Evolutionary conservation across 257 asterid species (phyloP).

Genomic region (Plectranthus barbatus): DNA sequence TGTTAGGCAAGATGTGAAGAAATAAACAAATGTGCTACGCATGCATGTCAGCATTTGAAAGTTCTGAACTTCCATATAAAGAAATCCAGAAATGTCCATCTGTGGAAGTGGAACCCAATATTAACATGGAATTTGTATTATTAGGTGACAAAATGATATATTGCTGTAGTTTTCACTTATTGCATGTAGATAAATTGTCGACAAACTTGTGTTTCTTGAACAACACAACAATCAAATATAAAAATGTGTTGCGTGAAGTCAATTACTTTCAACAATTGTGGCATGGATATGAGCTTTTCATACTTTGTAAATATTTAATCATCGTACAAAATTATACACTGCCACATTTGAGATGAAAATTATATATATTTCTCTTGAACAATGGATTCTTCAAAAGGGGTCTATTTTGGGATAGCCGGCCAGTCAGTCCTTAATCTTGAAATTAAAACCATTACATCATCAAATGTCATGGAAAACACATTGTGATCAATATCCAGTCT

Average conservation of each 20-base stretch:
- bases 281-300: no score
- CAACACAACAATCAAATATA: no score
- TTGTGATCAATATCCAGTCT: constrained; percentile 74
- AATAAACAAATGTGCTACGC: no score
- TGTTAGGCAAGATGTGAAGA: no score
- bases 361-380: no score
- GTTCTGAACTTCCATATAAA: background rate
- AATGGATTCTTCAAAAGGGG: constrained; percentile 58
- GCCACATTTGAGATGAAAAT: background rate
- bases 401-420: constrained; percentile 65
- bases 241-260: no score
- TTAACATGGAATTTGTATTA: background rate
- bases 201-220: constrained; percentile 1
- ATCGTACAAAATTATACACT: no score
- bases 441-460: constrained; percentile 59
- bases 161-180: background rate
- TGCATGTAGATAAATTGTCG: constrained; percentile 13
- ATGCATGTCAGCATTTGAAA: no score
- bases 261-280: no score
- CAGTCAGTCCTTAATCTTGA: constrained; percentile 63
- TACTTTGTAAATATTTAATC: no score
- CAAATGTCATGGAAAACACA: constrained; percentile 83
- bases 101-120: background rate
- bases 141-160: constrained; percentile 4
- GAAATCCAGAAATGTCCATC: background rate